These are phyloP conservation scores for Leucocoprinus leucothites DNA, from an alignment of 768 basidiomycete species.

Conservation along the genomic window DNA sequence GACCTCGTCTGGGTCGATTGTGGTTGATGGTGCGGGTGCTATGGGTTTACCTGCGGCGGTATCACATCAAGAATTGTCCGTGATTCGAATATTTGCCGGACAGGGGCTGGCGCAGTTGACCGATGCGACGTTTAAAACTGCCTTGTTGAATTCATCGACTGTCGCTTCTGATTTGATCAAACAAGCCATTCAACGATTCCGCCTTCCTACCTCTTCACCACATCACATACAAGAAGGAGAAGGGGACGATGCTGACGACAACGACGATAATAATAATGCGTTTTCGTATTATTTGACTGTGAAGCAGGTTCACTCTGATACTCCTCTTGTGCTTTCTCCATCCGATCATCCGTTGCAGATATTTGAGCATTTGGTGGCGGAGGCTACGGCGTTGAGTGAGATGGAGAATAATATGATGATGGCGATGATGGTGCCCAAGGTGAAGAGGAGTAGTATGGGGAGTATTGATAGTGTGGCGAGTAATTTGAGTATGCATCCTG, in stretches of 20 bases:
- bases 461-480: slow-evolving; percentile 93
- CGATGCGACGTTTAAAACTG: slow-evolving; percentile 98
- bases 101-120: slow-evolving; percentile 68
- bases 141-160: slow-evolving; percentile 84
- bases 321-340: slow-evolving; percentile 67
- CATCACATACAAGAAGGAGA: no score
- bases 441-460: slow-evolving; percentile 90
- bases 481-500: slow-evolving; percentile 91
- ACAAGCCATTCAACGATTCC: slow-evolving; percentile 94
- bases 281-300: slow-evolving; percentile 90
- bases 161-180: slow-evolving; percentile 80
- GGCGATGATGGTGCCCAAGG: slow-evolving; percentile 65
- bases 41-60: slow-evolving; percentile 34
- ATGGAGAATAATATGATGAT: no score
- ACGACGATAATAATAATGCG: no score
- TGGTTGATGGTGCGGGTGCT: slow-evolving; percentile 45
- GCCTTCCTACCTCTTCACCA: slow-evolving; percentile 44
- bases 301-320: slow-evolving; percentile 89
- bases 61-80: slow-evolving; percentile 71
- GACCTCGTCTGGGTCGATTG: slow-evolving; percentile 69
- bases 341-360: slow-evolving; percentile 83
- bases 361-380: slow-evolving; percentile 82
- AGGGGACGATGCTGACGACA: no score
- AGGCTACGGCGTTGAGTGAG: slow-evolving; percentile 51
- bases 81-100: slow-evolving; percentile 95